Base-by-base conservation (phyloP, 495 filamentous ascomycete genomes). In the Delitschia confertaspora region DNA sequence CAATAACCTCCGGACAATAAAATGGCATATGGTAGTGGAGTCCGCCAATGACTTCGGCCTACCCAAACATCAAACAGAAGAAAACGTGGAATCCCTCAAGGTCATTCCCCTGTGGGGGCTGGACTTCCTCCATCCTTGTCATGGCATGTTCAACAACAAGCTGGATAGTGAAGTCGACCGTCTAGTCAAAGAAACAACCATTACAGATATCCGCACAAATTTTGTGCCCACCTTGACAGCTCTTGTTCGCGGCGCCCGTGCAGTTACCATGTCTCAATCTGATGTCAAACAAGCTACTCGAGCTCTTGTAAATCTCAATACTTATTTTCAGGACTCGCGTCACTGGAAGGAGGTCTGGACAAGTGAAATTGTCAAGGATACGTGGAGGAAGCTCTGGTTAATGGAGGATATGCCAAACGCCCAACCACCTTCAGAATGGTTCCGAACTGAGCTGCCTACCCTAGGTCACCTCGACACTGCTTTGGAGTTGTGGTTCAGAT, bases 61-160 rank as follows among this genome's bases (percentile, higher is more conserved):
- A 7, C 78, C 78, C 3, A 78, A 78, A 40, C 74, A 79, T 53
- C 78, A 82, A 56, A 77, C 75, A 0, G 78, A 82, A 57, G 68
- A 71, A 51, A 82, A 80, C 33, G 71, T 82, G 5, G 70, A 79
- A 45, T 80, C 76, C 0, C 57, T 82, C 33, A 80, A 79, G 51
- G 57, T 79, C n/a, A 66, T 82, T 30, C 78, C 78, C 3, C 69
- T 82, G 0, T 82, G 78, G 78, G 78, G 78, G 7, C 55, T 82
- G 34, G 78, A 82, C 49, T 78, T 77, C 50, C 59, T 78, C 6
- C 76, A 69, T 2, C 75, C 78, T 0, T 75, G 69, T 9, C 78
- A 82, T 50, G 78, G 78, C 20, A 63, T 80, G n/a, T 76, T 80
- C 50, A 60, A 68, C 33, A 78, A 80, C 51, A 71, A 70, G 25